Base-by-base conservation (phyloP, 768 basidiomycete genomes). In the Tricholoma flavovirens region DNA sequence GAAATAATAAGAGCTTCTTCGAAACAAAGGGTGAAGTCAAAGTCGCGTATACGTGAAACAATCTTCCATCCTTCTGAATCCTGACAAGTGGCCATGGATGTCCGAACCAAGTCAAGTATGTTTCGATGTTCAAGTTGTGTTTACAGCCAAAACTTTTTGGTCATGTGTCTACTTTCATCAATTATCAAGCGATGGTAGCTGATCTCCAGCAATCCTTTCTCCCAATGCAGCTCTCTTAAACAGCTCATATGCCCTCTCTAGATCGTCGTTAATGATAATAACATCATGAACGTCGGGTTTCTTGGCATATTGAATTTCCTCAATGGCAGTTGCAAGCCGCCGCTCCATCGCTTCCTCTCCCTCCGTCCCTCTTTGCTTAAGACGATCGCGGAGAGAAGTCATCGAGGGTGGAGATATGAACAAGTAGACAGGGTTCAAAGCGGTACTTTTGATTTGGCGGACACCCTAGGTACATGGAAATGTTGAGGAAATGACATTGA, bases 371-470 rank as follows among this genome's bases (percentile, higher is more conserved):
- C 95, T 86, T 0, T 83, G 77, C 22, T 78, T 77, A 5, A 98
- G 78, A 43, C 96, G 87, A 4, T 71, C 59, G 22, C 84, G 82
- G 35, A 98, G 84, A 9, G 73, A 75, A n/a, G 78, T 33, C 69
- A 96, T 73, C 12, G 86, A 83, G 0, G 96, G 96, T 0, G 96
- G 96, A 0, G 92, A 86, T 69, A 98, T 83, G 73, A 98, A 98
- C 60, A 95, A 80, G 70, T 87, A 97, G 59, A 97, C 79, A 14
- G 95, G 90, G 66, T 90, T 81, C 33, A 98, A 75, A 53, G 80
- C 71, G 26, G 92, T 92, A 52, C 82, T 74, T 68, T 95, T 97
- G 66, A 98, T 87, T 71, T 95, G 90, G 56, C 84, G 87, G 58
- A 98, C 91, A 50, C 96, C 96, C 92, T 95, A 71, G 33, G 53